A percentile compares a stretch with the other conserved stretches of the same genome.
Conservation (phyloP, 305 asterid species). For the Fraxinus latifolia region DNA sequence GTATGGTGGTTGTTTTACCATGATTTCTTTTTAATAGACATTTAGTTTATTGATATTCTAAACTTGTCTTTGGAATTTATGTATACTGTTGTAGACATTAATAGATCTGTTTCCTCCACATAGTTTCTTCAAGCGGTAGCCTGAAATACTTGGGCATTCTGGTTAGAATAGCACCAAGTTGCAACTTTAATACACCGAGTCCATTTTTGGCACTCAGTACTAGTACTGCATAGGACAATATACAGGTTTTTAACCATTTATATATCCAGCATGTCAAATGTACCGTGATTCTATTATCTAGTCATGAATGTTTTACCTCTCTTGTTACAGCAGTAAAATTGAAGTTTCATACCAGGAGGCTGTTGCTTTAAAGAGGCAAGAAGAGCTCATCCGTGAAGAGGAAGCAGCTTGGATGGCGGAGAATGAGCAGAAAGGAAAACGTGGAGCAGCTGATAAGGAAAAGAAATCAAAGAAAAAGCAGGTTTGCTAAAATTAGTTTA, state of each 20-base stretch:
- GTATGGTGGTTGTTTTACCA: background rate
- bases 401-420: conserved; percentile 93
- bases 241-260: background rate
- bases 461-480: conserved; percentile 91
- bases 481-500: conserved; percentile 40
- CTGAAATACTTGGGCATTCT: background rate
- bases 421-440: conserved; percentile 74
- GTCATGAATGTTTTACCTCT: background rate
- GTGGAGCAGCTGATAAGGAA: conserved; percentile 67
- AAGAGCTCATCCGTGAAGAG: conserved; percentile 90
- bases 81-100: background rate
- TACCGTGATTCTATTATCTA: background rate
- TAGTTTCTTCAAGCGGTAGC: background rate
- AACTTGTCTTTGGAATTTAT: background rate
- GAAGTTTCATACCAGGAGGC: conserved; percentile 97
- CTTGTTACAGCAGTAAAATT: conserved; percentile 61
- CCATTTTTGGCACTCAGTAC: background rate
- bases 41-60: background rate
- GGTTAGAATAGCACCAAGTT: background rate
- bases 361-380: conserved; percentile 92
- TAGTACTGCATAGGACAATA: background rate
- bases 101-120: background rate
- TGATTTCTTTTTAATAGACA: background rate
- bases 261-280: background rate
- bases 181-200: background rate